Evolutionary conservation across 1,284 basidiomycete genomes (phyloP), one percentile per base, ranked within the genome.

Genomic region (Cutaneotrichosporon daszewskae): DNA sequence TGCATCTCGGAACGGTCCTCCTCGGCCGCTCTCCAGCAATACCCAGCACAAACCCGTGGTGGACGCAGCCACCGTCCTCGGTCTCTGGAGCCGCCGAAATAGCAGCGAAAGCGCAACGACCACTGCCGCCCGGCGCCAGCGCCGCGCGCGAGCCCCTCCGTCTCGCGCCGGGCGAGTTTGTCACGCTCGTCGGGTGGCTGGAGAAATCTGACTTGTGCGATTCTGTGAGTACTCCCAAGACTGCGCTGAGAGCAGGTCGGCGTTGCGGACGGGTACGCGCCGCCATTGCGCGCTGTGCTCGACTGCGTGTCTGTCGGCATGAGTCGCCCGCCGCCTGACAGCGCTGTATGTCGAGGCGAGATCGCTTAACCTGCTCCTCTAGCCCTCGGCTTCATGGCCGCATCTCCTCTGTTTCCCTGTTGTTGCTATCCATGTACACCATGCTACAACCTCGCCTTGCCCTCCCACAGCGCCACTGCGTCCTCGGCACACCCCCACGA

Each of bases 401-500:
- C n/a, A n/a, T n/a, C n/a, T n/a, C n/a, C n/a, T n/a, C n/a, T n/a
- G n/a, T n/a, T n/a, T n/a, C n/a, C n/a, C n/a, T n/a, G n/a, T n/a
- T n/a, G n/a, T n/a, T n/a, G n/a, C n/a, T 31, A 6, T 31, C 14
- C 14, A 31, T 31, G 8, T 31, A 31, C 28, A 11, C 14, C 28
- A 10, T 31, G 28, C 44, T 46, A 41, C 29, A 40, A 19, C 45
- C 25, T 32, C 18, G 34, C 29, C 25, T 28, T 29, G 8, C 43
- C 37, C 12, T 37, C 45, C 20, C 73, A 54, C 72, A 79, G 40
- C 6, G 38, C 51, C 11, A 57, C 58, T 8, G 60, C 63, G 31
- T 67, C 63, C 50, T 67, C 62, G 0, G 69, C 68, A 10, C 56
- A 61, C 1, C 64, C 68, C 68, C 68, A 71, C 22, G 51, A 60